phyloP scores from a whole-genome alignment of 1,139 yeast genomes.

The Candida labiduridarum region DNA sequence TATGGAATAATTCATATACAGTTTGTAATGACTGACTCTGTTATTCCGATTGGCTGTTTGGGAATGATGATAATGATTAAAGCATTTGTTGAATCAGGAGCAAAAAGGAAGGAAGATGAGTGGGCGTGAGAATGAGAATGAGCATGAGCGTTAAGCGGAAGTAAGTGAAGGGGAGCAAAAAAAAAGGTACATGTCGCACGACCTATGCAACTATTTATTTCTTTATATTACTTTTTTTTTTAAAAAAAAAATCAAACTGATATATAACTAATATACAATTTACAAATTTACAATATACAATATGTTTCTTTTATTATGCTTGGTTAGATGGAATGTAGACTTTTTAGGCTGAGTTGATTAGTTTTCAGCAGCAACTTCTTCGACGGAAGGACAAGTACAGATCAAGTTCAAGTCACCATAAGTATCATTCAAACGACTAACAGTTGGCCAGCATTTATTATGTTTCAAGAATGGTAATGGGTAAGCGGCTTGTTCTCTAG shows the following conservation, averaged over 20 bases:
- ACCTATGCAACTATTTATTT: neutral
- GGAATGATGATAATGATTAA: neutral
- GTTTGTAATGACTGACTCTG: no score
- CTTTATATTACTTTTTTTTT: neutral
- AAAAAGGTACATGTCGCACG: neutral
- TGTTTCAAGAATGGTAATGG: conserved; percentile 75
- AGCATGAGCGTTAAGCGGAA: no score
- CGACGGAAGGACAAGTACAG: conserved; percentile 91
- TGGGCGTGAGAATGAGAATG: neutral
- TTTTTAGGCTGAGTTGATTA: neutral
- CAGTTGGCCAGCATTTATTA: conserved; percentile 94
- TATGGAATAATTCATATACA: no score
- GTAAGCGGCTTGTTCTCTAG: conserved; percentile 91
- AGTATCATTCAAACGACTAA: conserved; percentile 88
- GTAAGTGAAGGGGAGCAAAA: neutral
- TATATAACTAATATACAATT: neutral
- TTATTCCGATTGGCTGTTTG: no score
- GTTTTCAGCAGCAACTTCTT: conserved; percentile 51
- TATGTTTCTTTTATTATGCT: no score
- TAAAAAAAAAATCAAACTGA: neutral
- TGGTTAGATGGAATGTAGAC: no score
- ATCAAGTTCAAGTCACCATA: conserved; percentile 91
- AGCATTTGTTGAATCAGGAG: neutral
- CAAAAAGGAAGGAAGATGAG: neutral
- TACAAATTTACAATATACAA: neutral